Base-by-base conservation (phyloP, 129 eudicot species). In the Apium graveolens region DNA sequence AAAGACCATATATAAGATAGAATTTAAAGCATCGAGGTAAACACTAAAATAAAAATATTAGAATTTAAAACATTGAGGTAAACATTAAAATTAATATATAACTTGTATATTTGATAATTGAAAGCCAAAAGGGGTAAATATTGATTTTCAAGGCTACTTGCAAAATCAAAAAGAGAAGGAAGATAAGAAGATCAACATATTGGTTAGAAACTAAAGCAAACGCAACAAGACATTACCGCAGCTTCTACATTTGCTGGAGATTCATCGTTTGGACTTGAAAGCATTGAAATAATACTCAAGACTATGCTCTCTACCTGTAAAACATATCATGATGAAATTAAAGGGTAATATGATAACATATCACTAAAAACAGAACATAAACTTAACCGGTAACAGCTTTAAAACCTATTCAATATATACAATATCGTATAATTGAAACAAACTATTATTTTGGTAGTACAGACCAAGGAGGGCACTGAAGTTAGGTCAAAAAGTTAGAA, bases 271-370 rank as follows among this genome's bases (percentile, higher is more conserved):
- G 90, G 90, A 76, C 90, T 79, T 65, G 90, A 87, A 76, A 87
- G 90, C 90, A 87, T 87, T 35, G 90, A 87, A 75, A 87, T 84
- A 73, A 87, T 87, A 78, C 90, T 87, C 71, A 87, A 83, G 35
- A 87, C 87, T 81, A 87, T 87, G 34, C 90, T 87, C 77, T 86
- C 90, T 41, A 86, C 90, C 90, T 86, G 84, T 75, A 81, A 46
- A 75, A 37, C 2, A 72, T 11, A 26, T 60, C 32, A 60, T 60
- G 16, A 34, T 26, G 34, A 60, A 60, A 60, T 60, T 8, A 26
- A 1, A 60, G 68, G 41, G 41, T 38, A 38, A 38, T 55, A 55
- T 7, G 29, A 55, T 60, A 3, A 60, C 68, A 57, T 57, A 11
- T 10, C 16, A 60, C 4, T 7, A 51, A 6, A n/a, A 60, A 60